These are phyloP conservation scores for Clarireedia homoeocarpa DNA, from an alignment of 2,329 filamentous ascomycete species.

Conservation along the genomic window DNA sequence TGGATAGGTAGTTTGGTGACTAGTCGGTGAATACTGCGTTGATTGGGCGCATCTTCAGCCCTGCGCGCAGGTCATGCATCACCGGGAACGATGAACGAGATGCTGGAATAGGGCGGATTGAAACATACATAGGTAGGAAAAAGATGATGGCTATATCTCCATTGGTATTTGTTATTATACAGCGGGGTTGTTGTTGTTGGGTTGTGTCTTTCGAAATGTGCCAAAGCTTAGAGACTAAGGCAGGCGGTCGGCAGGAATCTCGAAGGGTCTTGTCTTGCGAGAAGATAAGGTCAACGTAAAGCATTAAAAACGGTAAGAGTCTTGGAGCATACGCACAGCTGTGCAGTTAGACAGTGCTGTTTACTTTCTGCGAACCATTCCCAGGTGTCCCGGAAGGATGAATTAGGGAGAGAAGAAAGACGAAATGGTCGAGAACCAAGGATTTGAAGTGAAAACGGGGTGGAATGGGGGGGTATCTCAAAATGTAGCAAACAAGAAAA, in stretches of 20 bases:
- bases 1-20: neutral
- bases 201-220: neutral
- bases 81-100: neutral
- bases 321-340: too few relatives aligned
- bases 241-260: neutral
- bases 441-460: too few relatives aligned
- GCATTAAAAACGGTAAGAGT: constrained; percentile 22
- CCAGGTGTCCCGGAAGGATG: too few relatives aligned
- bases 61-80: neutral
- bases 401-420: too few relatives aligned
- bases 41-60: constrained; percentile 7
- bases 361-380: too few relatives aligned
- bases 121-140: constrained; percentile 3
- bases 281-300: neutral
- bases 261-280: neutral
- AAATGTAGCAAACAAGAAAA: too few relatives aligned
- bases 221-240: neutral
- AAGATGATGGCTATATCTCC: neutral
- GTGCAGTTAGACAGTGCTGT: too few relatives aligned
- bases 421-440: too few relatives aligned
- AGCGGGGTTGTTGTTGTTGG: constrained; percentile 10
- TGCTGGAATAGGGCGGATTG: constrained; percentile 17
- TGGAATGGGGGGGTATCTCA: too few relatives aligned
- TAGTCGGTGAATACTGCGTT: constrained; percentile 1
- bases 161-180: neutral